These are phyloP conservation scores for Fusarium continuum DNA, from an alignment of 2,329 filamentous ascomycete species.

Conservation along the genomic window DNA sequence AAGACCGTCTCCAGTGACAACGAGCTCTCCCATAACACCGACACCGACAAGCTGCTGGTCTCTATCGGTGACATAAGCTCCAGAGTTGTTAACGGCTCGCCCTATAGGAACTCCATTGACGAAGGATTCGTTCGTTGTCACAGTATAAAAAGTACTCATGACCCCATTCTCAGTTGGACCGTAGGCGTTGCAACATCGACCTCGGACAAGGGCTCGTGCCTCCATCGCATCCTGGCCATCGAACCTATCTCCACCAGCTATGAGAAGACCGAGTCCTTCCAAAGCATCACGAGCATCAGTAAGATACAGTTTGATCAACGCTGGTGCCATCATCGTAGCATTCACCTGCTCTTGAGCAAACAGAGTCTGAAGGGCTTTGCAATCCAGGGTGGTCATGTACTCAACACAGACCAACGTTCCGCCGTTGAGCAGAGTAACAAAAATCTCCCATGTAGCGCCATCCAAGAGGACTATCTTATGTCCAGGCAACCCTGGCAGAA, in stretches of 20 bases:
- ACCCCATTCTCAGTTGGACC: constrained; percentile 40
- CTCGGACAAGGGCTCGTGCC: neutral
- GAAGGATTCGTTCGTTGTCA: neutral
- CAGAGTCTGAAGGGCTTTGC: constrained; percentile 3
- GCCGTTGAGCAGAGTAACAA: constrained; percentile 27
- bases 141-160: constrained; percentile 23
- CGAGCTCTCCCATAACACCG: constrained; percentile 40
- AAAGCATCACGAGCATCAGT: neutral
- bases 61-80: constrained; percentile 29
- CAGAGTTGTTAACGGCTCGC: constrained; percentile 33
- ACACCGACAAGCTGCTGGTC: constrained; percentile 27
- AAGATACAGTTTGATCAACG: constrained; percentile 28
- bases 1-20: constrained; percentile 37
- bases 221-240: constrained; percentile 13
- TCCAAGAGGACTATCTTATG: constrained; percentile 34
- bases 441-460: constrained; percentile 32
- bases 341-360: constrained; percentile 14
- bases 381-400: constrained; percentile 15
- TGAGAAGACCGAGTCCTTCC: constrained; percentile 5
- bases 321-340: constrained; percentile 7
- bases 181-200: constrained; percentile 24
- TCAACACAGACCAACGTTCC: constrained; percentile 35
- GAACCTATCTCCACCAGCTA: constrained; percentile 24
- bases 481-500: constrained; percentile 1
- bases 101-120: constrained; percentile 39